Conservation (phyloP, 257 asterid species). For the Nicotiana obtusifolia region DNA sequence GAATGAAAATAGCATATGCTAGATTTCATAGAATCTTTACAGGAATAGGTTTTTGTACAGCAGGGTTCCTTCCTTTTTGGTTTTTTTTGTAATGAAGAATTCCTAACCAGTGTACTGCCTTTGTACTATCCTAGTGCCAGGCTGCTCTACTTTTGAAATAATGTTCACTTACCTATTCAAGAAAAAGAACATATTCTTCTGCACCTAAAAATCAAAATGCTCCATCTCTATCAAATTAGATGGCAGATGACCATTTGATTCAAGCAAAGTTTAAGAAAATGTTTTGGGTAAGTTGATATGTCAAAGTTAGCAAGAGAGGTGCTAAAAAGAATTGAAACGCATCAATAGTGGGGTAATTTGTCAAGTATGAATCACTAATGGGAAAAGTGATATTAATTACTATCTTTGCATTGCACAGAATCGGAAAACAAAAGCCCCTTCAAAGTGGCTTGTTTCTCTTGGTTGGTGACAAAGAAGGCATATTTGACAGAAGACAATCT, state of each 20-base stretch:
- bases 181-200: neutral
- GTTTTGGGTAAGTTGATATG: neutral
- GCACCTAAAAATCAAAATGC: neutral
- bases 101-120: too few species aligned
- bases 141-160: too few species aligned
- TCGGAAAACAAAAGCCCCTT: neutral
- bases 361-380: neutral
- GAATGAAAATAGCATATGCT: too few species aligned
- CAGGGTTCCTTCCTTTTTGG: too few species aligned
- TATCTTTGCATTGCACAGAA: neutral
- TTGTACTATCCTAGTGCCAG: too few species aligned
- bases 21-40: too few species aligned
- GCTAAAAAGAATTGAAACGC: neutral
- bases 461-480: neutral
- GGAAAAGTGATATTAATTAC: neutral
- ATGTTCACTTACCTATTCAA: too few species aligned
- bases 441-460: neutral
- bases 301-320: neutral
- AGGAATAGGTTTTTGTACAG: too few species aligned
- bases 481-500: neutral
- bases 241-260: neutral
- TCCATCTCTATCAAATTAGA: neutral
- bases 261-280: neutral
- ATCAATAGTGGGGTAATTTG: neutral
- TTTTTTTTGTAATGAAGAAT: too few species aligned